Evolutionary conservation across 2,329 filamentous ascomycete genomes (phyloP), one percentile per base, ranked within the genome.

Genomic region (Diaporthe citrichinensis): DNA sequence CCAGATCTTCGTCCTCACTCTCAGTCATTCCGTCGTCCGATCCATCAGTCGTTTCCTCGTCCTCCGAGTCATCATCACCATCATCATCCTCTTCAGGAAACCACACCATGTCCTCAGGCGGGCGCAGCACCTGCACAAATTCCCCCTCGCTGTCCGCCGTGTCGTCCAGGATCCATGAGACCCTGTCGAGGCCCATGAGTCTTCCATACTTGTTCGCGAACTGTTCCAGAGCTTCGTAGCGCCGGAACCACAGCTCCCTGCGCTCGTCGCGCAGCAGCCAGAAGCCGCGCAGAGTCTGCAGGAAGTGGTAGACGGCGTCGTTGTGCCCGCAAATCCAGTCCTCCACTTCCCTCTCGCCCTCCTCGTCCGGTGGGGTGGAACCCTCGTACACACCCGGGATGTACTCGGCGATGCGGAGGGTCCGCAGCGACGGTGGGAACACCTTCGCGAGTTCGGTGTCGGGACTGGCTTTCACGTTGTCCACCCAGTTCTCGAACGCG

Each of bases 161-260:
- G n/a, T n/a, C n/a, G n/a, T n/a, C n/a, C n/a, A n/a, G n/a, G n/a
- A n/a, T n/a, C n/a, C n/a, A 46, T 9, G 2, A 4, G 28, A 59
- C 28, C 28, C 14, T 5, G 4, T 8, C 3, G 5, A 41, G 53
- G 41, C 17, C 9, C 55, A n/a, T 1, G 5, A 7, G 4, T 4
- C 4, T 1, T 9, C 2, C n/a, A 46, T 3, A 10, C 49, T 9
- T 3, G 6, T 3, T 17, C 7, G 8, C 39, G 17, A 10, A 6
- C 3, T 0, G 1, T 9, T 59, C 53, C 39, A 71, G 41, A 7
- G 5, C 6, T 0, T 1, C 9, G 7, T 10, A 31, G 31, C 71
- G 57, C 10, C 46, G 44, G 46, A 72, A 44, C 71, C 57, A 72
- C 44, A 72, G 10, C n/a, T 72, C 55, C 57, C 71, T 62, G 34